Evolutionary conservation across 2,329 filamentous ascomycete genomes (phyloP).

Genomic region (Peltaster fructicola): DNA sequence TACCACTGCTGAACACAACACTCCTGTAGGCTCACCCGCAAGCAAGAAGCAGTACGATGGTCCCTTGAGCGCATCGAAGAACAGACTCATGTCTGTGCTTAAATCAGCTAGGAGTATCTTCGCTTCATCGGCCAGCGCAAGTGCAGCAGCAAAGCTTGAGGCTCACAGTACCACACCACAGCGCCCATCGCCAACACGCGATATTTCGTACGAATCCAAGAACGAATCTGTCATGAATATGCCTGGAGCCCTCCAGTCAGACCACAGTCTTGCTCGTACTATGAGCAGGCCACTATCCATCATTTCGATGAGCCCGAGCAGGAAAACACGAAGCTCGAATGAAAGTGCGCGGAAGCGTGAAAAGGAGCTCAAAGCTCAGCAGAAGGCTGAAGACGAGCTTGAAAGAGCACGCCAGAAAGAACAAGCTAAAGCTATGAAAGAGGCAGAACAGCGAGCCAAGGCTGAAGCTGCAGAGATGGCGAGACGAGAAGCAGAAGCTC

Average conservation of each 20-base stretch:
- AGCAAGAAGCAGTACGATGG: slow-evolving; percentile 45
- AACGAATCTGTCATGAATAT: slow-evolving; percentile 12
- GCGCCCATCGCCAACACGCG: slow-evolving; percentile 7
- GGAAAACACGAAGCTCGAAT: slow-evolving; percentile 40
- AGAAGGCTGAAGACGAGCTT: slow-evolving; percentile 43
- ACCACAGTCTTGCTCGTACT: slow-evolving; percentile 9
- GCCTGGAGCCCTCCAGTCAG: slow-evolving; percentile 17
- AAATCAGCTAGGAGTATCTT: slow-evolving; percentile 76
- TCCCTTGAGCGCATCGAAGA: slow-evolving; percentile 80
- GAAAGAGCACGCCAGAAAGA: slow-evolving; percentile 54
- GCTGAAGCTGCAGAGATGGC: slow-evolving; percentile 10
- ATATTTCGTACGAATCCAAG: slow-evolving; percentile 7
- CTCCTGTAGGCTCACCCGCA: slow-evolving; percentile 37
- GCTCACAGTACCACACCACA: slow-evolving; percentile 17
- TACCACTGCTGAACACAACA: slow-evolving; percentile 14
- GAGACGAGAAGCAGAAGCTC: slow-evolving; percentile 13
- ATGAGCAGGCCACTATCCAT: slow-evolving; percentile 11
- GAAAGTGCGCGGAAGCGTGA: slow-evolving; percentile 45
- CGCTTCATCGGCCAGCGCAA: slow-evolving; percentile 49
- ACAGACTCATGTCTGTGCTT: slow-evolving; percentile 77
- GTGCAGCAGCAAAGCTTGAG: slow-evolving; percentile 41
- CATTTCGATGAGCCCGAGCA: slow-evolving; percentile 16
- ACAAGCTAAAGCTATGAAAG: slow-evolving; percentile 44
- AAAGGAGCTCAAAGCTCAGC: slow-evolving; percentile 44
- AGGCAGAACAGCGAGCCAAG: slow-evolving; percentile 31